These are phyloP conservation scores for Sphagnum magellanicum DNA, from an alignment of 228 moss, liverwort and hornwort genomes.

Conservation along the genomic window DNA sequence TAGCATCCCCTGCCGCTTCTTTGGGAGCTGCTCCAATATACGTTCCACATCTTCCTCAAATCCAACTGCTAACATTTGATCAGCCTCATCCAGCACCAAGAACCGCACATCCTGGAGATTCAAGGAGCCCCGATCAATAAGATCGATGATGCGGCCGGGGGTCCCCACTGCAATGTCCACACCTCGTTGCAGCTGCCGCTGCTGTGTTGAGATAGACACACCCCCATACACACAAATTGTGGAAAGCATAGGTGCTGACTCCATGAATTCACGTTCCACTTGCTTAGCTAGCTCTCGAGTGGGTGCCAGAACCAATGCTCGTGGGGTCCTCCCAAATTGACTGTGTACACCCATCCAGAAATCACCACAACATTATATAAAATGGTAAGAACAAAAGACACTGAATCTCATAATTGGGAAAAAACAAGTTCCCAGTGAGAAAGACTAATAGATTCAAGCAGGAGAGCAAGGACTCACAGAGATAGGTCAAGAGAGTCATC, in stretches of 20 bases:
- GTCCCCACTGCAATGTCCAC: conserved; percentile 93
- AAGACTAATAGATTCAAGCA: too few relatives aligned
- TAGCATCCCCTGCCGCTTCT: conserved; percentile 82
- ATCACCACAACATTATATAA: background rate
- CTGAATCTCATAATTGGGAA: too few relatives aligned
- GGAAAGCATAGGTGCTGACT: conserved; percentile 83
- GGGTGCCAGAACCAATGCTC: conserved; percentile 83
- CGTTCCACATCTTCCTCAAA: conserved; percentile 95
- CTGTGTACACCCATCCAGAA: background rate
- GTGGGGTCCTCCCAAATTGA: conserved; percentile 50
- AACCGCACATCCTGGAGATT: conserved; percentile 67
- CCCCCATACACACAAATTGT: conserved; percentile 94
- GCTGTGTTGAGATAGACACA: conserved; percentile 70
- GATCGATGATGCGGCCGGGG: conserved; percentile 90
- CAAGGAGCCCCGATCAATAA: conserved; percentile 69
- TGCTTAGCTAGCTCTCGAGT: conserved; percentile 97
- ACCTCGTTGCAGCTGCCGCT: conserved; percentile 76
- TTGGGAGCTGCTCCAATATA: conserved; percentile 68
- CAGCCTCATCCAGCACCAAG: conserved; percentile 95
- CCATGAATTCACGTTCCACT: conserved; percentile 89
- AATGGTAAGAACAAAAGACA: too few relatives aligned
- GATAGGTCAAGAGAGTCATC: background rate
- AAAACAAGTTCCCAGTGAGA: too few relatives aligned
- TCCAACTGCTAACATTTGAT: conserved; percentile 95
- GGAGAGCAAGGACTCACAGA: background rate